Evolutionary conservation across 164 flowering plant genomes (phyloP).

Genomic region (Tetracentron sinense): DNA sequence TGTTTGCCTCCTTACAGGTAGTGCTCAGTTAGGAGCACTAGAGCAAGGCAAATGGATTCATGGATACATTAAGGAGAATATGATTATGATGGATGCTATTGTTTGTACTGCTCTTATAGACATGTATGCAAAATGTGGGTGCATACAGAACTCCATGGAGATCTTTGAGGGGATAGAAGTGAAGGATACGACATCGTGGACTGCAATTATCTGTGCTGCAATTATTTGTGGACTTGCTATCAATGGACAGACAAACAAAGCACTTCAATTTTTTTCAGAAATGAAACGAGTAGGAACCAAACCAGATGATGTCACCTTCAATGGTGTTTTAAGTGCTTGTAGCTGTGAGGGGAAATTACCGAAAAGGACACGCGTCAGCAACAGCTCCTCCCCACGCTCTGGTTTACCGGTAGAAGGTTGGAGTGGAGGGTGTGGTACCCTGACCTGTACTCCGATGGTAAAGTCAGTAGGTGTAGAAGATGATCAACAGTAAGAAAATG

Average conservation of each 20-base stretch:
- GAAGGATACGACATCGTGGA: conserved; percentile 70
- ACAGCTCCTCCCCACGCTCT: too few species aligned
- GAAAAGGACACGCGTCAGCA: too few species aligned
- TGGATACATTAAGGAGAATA: conserved; percentile 43
- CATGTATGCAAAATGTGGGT: conserved; percentile 87
- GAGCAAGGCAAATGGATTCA: conserved; percentile 90
- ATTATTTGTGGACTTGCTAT: conserved; percentile 74
- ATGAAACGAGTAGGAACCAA: conserved; percentile 42
- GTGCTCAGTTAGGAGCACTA: conserved; percentile 74
- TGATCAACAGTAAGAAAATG: too few species aligned
- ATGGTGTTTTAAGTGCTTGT: conserved; percentile 80
- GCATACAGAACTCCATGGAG: conserved; percentile 56
- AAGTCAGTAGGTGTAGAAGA: too few species aligned
- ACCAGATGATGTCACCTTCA: conserved; percentile 73
- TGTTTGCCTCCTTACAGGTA: conserved; percentile 69
- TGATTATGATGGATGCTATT: conserved; percentile 43
- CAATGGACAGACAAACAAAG: conserved; percentile 57
- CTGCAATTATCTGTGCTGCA: conserved; percentile 64
- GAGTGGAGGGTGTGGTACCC: too few species aligned
- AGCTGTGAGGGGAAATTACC: conserved; percentile 83
- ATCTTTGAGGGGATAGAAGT: conserved; percentile 42
- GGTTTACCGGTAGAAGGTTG: too few species aligned
- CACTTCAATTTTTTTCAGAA: conserved; percentile 53
- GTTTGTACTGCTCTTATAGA: conserved; percentile 77
- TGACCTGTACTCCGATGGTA: too few species aligned